Conservation (phyloP, 1,139 yeast species). For the Kodamaea derodonti region DNA sequence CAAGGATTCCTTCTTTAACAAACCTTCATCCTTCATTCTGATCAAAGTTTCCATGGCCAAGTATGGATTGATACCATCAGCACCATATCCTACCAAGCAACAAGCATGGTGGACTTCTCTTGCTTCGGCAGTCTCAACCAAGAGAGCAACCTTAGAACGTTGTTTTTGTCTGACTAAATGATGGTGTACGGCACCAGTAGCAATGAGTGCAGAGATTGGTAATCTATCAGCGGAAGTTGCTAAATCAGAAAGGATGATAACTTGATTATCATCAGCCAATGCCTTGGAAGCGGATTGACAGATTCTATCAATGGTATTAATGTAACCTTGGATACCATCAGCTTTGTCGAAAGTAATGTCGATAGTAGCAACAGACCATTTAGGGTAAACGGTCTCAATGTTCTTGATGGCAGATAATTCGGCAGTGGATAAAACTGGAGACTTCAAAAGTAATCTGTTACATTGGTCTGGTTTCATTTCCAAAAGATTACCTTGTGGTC, state of each 20-base stretch:
- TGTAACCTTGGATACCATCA: constrained; percentile 84
- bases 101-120: constrained; percentile 96
- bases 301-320: constrained; percentile 78
- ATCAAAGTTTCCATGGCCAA: constrained; percentile 85
- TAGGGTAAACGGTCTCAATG: constrained; percentile 72
- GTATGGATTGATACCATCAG: constrained; percentile 93
- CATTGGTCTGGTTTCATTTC: constrained; percentile 93
- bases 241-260: constrained; percentile 75
- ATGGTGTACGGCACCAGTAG: constrained; percentile 97
- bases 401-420: constrained; percentile 73
- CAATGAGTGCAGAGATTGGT: constrained; percentile 84
- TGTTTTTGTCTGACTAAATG: constrained; percentile 93
- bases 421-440: constrained; percentile 74
- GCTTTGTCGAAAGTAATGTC: constrained; percentile 86
- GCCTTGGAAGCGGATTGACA: constrained; percentile 87
- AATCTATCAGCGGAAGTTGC: constrained; percentile 58
- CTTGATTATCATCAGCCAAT: constrained; percentile 68
- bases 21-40: constrained; percentile 78
- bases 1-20: constrained; percentile 57
- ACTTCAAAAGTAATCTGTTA: constrained; percentile 74
- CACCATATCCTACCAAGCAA: constrained; percentile 94
- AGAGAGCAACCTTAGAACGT: constrained; percentile 89
- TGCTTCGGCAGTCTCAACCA: constrained; percentile 94
- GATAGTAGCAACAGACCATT: constrained; percentile 78
- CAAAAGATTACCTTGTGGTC: constrained; percentile 93